Evolutionary conservation across 495 filamentous ascomycete genomes (phyloP), one percentile per base, ranked within the genome.

Genomic region (Xanthoparmelia taractica): DNA sequence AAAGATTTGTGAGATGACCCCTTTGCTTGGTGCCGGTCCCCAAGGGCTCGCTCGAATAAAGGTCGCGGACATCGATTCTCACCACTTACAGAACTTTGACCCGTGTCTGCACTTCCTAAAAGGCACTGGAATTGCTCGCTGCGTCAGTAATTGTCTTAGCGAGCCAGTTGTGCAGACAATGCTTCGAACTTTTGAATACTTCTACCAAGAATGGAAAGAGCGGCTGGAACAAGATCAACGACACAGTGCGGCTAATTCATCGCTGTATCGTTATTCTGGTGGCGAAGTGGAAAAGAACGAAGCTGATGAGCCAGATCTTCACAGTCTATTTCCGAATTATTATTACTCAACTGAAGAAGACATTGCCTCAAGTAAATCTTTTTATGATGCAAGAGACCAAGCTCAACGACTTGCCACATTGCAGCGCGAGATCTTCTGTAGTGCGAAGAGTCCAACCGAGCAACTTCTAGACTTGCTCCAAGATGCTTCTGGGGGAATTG

Each of bases 181-280:
- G 36, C 48, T 71, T 8, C 67, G 79, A 61, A 76, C 85, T n/a
- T 84, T 93, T 52, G 79, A 87, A 45, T 74, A 75, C 11, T 84
- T 93, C 73, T 94, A 93, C 69, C 73, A 80, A 52, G 75, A 89
- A 31, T 99, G 92, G 92, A 88, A 84, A 68, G 75, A 78, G 41
- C 84, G 86, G 69, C 80, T 95, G 18, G 79, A 82, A 40, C 78
- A 85, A 34, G 91, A 96, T 65, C 85, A 89, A 69, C 83, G 85
- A 69, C 80, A 86, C 60, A 84, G 85, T 61, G 84, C 88, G 15
- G 78, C 82, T 27, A 89, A 88, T 66, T 82, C 78, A 18, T 88
- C 90, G 56, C 70, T 93, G 29, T 99, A 93, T 73, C 85, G 84
- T 17, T 96, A 91, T 73, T 82, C 82, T 66, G 93, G 92, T 23